These are phyloP conservation scores for Phyllosticta ampelicida DNA, from an alignment of 2,329 filamentous ascomycete species.

Conservation along the genomic window DNA sequence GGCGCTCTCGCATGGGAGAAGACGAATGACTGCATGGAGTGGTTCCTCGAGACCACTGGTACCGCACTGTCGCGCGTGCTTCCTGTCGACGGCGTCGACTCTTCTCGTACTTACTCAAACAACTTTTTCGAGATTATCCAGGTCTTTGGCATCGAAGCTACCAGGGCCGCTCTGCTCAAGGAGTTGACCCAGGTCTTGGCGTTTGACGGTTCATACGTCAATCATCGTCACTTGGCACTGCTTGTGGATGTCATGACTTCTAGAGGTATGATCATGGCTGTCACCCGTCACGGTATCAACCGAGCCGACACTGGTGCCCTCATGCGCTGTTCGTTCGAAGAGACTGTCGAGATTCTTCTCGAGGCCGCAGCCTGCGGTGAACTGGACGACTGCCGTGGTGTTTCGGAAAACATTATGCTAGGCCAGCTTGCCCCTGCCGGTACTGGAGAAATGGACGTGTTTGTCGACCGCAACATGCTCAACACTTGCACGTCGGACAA, in stretches of 20 bases:
- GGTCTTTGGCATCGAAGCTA: constrained; percentile 93
- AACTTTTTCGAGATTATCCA: constrained; percentile 91
- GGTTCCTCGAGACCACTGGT: constrained; percentile 92
- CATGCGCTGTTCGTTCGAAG: constrained; percentile 99
- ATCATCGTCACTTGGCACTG: constrained; percentile 91
- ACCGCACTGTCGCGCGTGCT: constrained; percentile 78
- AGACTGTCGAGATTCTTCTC: constrained; percentile 95
- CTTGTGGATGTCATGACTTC: constrained; percentile 98
- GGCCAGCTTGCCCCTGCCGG: constrained; percentile 95
- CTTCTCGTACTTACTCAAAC: constrained; percentile 81
- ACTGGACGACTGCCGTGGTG: constrained; percentile 92
- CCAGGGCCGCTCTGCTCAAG: constrained; percentile 71
- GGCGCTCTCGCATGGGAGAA: constrained; percentile 55
- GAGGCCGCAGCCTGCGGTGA: constrained; percentile 92
- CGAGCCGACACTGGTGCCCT: constrained; percentile 92
- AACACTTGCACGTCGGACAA: constrained; percentile 46
- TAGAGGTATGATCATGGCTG: constrained; percentile 84
- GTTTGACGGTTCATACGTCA: constrained; percentile 98
- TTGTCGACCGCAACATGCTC: constrained; percentile 90
- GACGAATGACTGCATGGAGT: constrained; percentile 68
- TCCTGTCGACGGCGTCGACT: constrained; percentile 77
- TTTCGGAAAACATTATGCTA: constrained; percentile 97
- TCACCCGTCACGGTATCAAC: constrained; percentile 98
- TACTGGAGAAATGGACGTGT: constrained; percentile 89
- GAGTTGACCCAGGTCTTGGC: constrained; percentile 89